A percentile compares a stretch with the other conserved stretches of the same genome.
Evolutionary conservation across 192 early-diverging fungal species (phyloP).

Genomic region (Phycomyces nitens): DNA sequence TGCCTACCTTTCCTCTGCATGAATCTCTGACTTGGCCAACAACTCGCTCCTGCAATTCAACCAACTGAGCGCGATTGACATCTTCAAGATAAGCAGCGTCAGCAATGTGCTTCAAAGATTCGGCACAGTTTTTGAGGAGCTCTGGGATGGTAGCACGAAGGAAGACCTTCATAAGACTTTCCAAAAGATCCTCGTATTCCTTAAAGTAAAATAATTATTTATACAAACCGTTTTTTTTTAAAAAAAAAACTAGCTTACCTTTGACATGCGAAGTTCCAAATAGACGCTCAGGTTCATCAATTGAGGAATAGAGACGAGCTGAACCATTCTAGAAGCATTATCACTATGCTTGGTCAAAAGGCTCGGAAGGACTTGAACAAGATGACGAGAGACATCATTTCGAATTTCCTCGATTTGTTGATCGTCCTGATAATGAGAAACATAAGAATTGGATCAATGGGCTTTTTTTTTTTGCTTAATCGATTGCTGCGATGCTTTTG

Average conservation of each 20-base stretch:
- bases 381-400: conserved; percentile 41
- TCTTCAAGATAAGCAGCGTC: conserved; percentile 31
- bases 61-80: conserved; percentile 37
- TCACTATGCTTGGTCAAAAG: conserved; percentile 46
- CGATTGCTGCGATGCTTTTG: too few relatives aligned
- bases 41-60: conserved; percentile 31
- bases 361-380: conserved; percentile 37
- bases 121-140: conserved; percentile 40
- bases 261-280: conserved; percentile 40
- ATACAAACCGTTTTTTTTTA: not conserved
- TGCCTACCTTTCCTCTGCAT: conserved; percentile 27
- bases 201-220: conserved; percentile 5
- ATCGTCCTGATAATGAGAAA: conserved; percentile 16
- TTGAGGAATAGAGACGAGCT: conserved; percentile 40
- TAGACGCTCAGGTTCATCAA: conserved; percentile 48
- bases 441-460: not conserved
- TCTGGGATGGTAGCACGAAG: conserved; percentile 35
- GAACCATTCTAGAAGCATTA: conserved; percentile 37
- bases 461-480: too few relatives aligned
- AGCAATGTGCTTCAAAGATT: conserved; percentile 38
- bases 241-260: conserved; percentile 27
- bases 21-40: conserved; percentile 24
- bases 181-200: conserved; percentile 45
- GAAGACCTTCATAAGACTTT: conserved; percentile 44
- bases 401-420: conserved; percentile 33